phyloP scores from a whole-genome alignment of 202 grass and related monocot genomes.

The Setaria italica region DNA sequence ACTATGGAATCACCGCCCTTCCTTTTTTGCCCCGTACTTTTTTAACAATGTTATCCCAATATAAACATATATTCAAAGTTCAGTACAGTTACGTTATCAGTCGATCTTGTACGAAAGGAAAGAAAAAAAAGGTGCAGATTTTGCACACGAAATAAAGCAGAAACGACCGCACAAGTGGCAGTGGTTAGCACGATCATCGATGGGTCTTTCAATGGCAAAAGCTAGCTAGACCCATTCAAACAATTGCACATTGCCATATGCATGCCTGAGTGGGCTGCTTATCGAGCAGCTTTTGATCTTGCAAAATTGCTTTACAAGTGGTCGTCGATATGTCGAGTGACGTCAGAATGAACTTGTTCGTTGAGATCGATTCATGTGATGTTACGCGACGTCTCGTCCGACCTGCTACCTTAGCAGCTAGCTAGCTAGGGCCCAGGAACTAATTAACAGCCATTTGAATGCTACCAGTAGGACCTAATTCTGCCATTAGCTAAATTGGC shows the following conservation, averaged over 20 bases:
- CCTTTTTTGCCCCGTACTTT: neutral
- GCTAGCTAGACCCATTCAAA: neutral
- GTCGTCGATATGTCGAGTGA: neutral
- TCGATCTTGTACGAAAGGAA: neutral
- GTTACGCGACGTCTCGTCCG: no score
- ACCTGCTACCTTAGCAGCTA: no score
- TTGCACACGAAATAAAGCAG: conserved; percentile 19
- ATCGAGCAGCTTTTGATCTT: conserved; percentile 36
- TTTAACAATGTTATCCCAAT: conserved; percentile 18
- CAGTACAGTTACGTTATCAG: neutral
- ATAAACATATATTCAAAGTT: neutral
- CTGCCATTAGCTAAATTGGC: no score
- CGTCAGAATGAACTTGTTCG: neutral
- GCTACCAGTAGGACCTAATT: no score
- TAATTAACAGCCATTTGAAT: no score
- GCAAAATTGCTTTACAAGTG: conserved; percentile 2
- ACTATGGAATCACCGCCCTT: conserved; percentile 8
- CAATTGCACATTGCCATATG: conserved; percentile 8
- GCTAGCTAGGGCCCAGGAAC: no score
- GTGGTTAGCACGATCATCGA: neutral
- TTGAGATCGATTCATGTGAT: neutral
- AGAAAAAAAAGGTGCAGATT: neutral
- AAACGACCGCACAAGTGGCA: neutral
- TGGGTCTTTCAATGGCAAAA: neutral
- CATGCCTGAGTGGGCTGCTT: conserved; percentile 14